Evolutionary conservation across 331 rosid genomes (phyloP).

Genomic region (Acacia pycnantha): DNA sequence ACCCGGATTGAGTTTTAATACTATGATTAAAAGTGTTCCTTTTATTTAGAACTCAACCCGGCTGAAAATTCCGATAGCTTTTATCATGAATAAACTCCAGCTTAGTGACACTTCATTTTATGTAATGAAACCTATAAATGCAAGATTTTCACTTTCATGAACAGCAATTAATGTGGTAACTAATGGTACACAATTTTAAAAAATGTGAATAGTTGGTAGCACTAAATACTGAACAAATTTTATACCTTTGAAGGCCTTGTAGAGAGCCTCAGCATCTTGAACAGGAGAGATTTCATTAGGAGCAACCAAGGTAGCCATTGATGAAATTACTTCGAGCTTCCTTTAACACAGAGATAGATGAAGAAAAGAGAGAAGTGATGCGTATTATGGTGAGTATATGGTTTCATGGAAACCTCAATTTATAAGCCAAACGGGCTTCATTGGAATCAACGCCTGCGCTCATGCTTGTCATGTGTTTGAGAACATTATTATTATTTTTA

Average conservation of each 20-base stretch:
- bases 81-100: too few relatives aligned
- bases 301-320: slow-evolving; percentile 52
- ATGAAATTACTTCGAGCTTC: background rate
- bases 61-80: too few relatives aligned
- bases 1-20: background rate
- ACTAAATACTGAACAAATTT: background rate
- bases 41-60: too few relatives aligned
- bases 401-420: background rate
- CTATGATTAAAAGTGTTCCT: too few relatives aligned
- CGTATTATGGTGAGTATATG: background rate
- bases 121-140: too few relatives aligned
- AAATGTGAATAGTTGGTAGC: background rate
- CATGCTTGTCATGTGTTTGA: slow-evolving; percentile 12
- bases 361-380: background rate
- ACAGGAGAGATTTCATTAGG: slow-evolving; percentile 31
- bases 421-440: slow-evolving; percentile 27
- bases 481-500: background rate
- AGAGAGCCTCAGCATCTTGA: slow-evolving; percentile 58
- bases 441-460: slow-evolving; percentile 41
- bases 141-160: background rate
- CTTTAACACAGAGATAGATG: background rate
- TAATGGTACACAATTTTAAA: too few relatives aligned
- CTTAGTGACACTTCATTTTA: too few relatives aligned
- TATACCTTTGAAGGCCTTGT: slow-evolving; percentile 61
- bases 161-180: background rate